Evolutionary conservation across 169 alveolate species (phyloP).

Genomic region (Cyclospora cayetanensis): DNA sequence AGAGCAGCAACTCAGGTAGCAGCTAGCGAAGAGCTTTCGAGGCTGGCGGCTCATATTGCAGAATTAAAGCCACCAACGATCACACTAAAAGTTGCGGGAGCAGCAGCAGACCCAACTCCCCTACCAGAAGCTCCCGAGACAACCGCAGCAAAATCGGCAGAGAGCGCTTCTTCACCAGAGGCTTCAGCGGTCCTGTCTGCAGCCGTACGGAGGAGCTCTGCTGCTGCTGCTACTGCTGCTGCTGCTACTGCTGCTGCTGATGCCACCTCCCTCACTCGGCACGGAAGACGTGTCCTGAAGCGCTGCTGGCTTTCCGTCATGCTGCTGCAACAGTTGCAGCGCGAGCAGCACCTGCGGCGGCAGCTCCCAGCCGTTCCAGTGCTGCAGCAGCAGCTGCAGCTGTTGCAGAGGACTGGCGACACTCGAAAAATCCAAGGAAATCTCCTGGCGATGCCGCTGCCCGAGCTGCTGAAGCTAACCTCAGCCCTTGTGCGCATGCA

Average conservation of each 20-base stretch:
- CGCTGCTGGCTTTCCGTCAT: slow-evolving; percentile 24
- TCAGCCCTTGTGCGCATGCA: background rate
- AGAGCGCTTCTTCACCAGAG: background rate
- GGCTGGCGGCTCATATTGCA: too few species aligned
- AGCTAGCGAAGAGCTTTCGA: too few species aligned
- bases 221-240: background rate
- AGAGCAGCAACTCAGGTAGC: background rate
- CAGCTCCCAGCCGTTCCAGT: background rate
- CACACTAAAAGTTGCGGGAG: background rate
- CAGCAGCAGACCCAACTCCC: background rate
- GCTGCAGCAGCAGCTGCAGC: slow-evolving; percentile 67
- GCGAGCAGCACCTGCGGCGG: background rate
- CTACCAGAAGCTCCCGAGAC: background rate
- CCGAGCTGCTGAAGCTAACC: slow-evolving; percentile 21
- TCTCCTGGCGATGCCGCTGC: slow-evolving; percentile 32
- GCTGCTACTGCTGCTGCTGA: background rate
- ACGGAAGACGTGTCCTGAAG: background rate
- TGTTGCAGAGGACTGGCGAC: slow-evolving; percentile 41
- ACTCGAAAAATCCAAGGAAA: background rate
- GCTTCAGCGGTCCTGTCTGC: background rate
- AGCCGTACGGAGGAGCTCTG: slow-evolving; percentile 9
- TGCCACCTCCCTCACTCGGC: background rate
- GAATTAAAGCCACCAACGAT: background rate
- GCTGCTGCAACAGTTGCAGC: slow-evolving; percentile 58
- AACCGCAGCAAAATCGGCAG: slow-evolving; percentile 14